Base-by-base conservation (phyloP, 2,329 filamentous ascomycete genomes). In the Oidium heveae region DNA sequence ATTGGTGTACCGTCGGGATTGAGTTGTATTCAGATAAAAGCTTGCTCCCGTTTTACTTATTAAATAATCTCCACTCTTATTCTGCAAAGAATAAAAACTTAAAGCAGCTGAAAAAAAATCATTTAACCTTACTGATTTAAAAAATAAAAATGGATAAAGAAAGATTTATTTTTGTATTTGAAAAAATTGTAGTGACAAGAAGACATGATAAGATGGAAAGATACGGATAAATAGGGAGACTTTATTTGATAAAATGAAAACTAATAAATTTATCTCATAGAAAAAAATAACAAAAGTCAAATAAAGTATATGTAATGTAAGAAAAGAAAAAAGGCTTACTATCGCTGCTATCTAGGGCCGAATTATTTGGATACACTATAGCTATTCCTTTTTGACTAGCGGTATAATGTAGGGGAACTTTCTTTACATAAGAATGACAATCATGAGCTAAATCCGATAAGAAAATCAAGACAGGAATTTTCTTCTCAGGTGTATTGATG, bases 361-460 rank as follows among this genome's bases (percentile, higher is more conserved):
- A 93, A 22, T 91, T 98, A 71, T 98, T 91, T 1, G 91, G 91
- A 70, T 87, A 96, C 54, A 95, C 76, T 56, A 98, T 71, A n/a
- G 91, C 91, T 66, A 98, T 84, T 63, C 85, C 85, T 66, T 80
- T 82, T 62, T 80, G 73, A 56, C 80, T 76, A 51, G 91, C 91
- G 58, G 78, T 77, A 62, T 83, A 79, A 66, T 95, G 88, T 69
- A 98, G 85, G 74, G 95, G 96, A 54, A 88, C 91, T 66, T 84
- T 82, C 64, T 88, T 78, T 33, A 81, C 73, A 65, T 79, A 80
- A 69, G 88, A 87, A 64, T 96, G 88, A 37, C 86, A 87, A 1
- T 87, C 89, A 74, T 91, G 98, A 57, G 91, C 96, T 57, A 98
- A 73, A 54, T 91, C 91, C 15, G 89, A 89, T 56, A 98, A 80